Percentiles rank a stretch among this genome's conserved stretches.
Evolutionary conservation across 2,329 filamentous ascomycete species (phyloP).

Genomic region (Drechslerella stenobrocha): DNA sequence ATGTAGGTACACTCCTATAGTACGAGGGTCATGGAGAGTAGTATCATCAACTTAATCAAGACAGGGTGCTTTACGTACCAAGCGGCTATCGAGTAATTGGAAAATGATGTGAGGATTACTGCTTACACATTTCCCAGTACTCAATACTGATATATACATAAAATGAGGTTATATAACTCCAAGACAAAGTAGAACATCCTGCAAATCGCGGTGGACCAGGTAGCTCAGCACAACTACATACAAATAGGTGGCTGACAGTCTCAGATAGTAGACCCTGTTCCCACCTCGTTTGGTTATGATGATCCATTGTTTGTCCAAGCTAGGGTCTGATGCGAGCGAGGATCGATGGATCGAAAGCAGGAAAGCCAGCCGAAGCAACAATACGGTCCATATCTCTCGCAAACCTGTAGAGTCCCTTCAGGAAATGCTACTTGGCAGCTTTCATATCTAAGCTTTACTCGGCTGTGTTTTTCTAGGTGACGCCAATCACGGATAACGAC

Average conservation of each 20-base stretch:
- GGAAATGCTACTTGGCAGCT: constrained; percentile 52
- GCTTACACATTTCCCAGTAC: not conserved
- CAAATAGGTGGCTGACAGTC: constrained; percentile 10
- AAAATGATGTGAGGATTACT: constrained; percentile 30
- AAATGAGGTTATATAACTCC: constrained; percentile 16
- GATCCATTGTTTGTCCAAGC: constrained; percentile 34
- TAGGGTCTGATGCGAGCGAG: constrained; percentile 23
- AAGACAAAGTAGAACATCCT: constrained; percentile 20
- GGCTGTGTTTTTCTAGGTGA: not conserved
- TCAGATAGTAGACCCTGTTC: constrained; percentile 9
- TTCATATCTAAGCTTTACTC: constrained; percentile 10
- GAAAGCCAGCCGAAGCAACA: constrained; percentile 54
- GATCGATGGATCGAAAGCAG: constrained; percentile 5
- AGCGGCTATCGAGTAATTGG: constrained; percentile 31
- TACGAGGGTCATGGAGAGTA: not conserved
- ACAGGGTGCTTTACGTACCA: constrained; percentile 43
- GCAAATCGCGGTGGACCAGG: constrained; percentile 37
- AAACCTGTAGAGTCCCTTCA: constrained; percentile 55
- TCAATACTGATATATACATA: not conserved
- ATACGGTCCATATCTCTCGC: constrained; percentile 60
- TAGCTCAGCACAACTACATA: constrained; percentile 33
- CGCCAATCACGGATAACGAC: not conserved
- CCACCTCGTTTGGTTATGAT: constrained; percentile 25
- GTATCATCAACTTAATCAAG: constrained; percentile 46
- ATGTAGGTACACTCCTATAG: constrained; percentile 15